Base-by-base conservation (phyloP, 2,329 filamentous ascomycete genomes). In the Trichoderma polysporum region DNA sequence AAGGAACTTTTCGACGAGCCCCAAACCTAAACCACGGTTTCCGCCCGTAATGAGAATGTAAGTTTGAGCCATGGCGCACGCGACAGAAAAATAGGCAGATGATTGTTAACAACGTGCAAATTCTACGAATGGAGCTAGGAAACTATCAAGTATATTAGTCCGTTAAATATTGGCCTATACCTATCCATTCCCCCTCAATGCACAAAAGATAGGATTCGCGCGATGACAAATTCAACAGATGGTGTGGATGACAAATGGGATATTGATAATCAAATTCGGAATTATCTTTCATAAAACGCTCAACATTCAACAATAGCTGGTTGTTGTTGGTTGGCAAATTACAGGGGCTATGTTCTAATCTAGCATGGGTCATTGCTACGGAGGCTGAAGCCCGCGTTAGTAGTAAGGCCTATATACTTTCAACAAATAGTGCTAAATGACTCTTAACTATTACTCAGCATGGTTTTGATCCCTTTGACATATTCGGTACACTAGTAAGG, bases 21-120 rank as follows among this genome's bases (percentile, higher is more conserved):
- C 79, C 8, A 75, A 70, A 6, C 80, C 80, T 7, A 82, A 73
- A 58, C 80, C 80, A 62, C 79, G 74, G 65, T 82, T 82, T 13
- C 71, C 78, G 52, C 80, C 79, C 0, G 79, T 82, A 19, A 82
- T 69, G 2, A 81, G 27, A 33, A 59, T 39, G 13, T 39, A 4
- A 17, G 56, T 59, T 22, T 45, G 56, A 22, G 39, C 45, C 56
- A 59, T 59, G 17, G 13, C 33, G 17, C 13, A n/a, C 12, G 25
- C 10, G 13, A 29, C 25, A 27, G 53, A 12, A 22, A 15, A 22
- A 54, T 33, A 15, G n/a, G 10, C 29, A 7, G 3, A 10, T 13
- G 10, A 19, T 22, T 54, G n/a, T n/a, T n/a, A n/a, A n/a, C n/a
- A n/a, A n/a, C n/a, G n/a, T 35, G 31, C 35, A 8, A 15, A 22